Evolutionary conservation across 441 rosid species (phyloP).

Genomic region (Aleurites moluccanus): DNA sequence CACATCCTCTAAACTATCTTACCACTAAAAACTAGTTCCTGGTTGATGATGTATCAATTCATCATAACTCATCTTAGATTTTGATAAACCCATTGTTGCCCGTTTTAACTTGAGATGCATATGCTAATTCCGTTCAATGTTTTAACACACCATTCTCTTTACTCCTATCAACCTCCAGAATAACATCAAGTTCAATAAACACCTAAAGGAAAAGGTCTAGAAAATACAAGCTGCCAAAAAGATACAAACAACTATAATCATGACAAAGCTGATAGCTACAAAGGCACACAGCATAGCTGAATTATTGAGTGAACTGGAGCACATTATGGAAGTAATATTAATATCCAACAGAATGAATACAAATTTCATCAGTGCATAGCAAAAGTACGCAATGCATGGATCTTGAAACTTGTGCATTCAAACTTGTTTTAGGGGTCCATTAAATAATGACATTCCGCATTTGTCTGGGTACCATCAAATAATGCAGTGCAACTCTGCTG

Average conservation of each 20-base stretch:
- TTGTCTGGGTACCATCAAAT: background rate
- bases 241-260: background rate
- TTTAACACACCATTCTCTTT: too few species aligned
- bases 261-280: conserved; percentile 8
- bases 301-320: background rate
- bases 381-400: background rate
- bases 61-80: too few species aligned
- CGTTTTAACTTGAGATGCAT: too few species aligned
- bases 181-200: background rate
- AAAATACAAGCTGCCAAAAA: background rate
- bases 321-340: background rate
- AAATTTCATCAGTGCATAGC: background rate
- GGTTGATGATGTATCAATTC: too few species aligned
- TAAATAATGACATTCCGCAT: background rate
- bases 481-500: background rate
- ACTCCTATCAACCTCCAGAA: background rate
- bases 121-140: too few species aligned
- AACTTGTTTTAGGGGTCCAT: background rate
- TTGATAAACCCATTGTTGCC: too few species aligned
- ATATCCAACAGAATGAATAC: conserved; percentile 2
- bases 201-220: background rate
- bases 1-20: too few species aligned
- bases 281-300: background rate
- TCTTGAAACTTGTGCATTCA: background rate
- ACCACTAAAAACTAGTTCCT: too few species aligned